Percentiles rank a stretch among this genome's conserved stretches.
These are phyloP conservation scores for Russula dissimulans DNA, from an alignment of 768 basidiomycete genomes.

Conservation along the genomic window DNA sequence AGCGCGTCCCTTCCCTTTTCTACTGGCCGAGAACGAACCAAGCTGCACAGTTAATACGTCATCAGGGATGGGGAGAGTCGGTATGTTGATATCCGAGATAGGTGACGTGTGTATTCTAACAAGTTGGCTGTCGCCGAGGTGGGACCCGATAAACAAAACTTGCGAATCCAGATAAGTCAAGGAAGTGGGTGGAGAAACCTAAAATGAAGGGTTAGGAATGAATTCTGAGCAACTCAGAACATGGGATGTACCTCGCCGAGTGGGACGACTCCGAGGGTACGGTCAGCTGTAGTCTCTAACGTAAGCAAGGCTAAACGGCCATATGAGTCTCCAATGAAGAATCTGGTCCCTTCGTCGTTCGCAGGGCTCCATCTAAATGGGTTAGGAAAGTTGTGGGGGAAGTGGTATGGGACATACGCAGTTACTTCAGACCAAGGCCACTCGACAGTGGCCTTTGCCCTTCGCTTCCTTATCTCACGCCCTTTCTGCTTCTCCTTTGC, in stretches of 20 bases:
- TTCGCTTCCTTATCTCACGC: slow-evolving; percentile 44
- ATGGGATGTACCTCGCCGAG: slow-evolving; percentile 61
- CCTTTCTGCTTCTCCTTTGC: slow-evolving; percentile 52
- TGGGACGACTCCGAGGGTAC: slow-evolving; percentile 44
- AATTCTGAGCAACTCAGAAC: background rate
- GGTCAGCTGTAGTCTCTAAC: slow-evolving; percentile 32
- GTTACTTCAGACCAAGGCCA: slow-evolving; percentile 74
- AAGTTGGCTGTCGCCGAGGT: slow-evolving; percentile 73
- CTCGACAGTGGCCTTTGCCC: slow-evolving; percentile 44
- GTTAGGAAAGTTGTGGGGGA: background rate
- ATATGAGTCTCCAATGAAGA: slow-evolving; percentile 60
- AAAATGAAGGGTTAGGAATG: slow-evolving; percentile 4
- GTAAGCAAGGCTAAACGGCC: slow-evolving; percentile 65
- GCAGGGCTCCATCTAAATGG: slow-evolving; percentile 41
- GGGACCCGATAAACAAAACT: slow-evolving; percentile 70
- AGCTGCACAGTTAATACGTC: slow-evolving; percentile 37
- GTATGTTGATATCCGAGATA: slow-evolving; percentile 30
- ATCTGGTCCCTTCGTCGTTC: slow-evolving; percentile 37
- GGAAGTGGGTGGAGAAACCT: slow-evolving; percentile 66
- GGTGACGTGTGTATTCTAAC: slow-evolving; percentile 46
- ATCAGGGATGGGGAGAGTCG: slow-evolving; percentile 44
- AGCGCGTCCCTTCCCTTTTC: slow-evolving; percentile 23
- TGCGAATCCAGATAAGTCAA: slow-evolving; percentile 66
- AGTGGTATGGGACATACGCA: slow-evolving; percentile 39
- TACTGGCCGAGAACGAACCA: slow-evolving; percentile 30